Base-by-base conservation (phyloP, 495 filamentous ascomycete genomes). In the Tetracladium setigerum region DNA sequence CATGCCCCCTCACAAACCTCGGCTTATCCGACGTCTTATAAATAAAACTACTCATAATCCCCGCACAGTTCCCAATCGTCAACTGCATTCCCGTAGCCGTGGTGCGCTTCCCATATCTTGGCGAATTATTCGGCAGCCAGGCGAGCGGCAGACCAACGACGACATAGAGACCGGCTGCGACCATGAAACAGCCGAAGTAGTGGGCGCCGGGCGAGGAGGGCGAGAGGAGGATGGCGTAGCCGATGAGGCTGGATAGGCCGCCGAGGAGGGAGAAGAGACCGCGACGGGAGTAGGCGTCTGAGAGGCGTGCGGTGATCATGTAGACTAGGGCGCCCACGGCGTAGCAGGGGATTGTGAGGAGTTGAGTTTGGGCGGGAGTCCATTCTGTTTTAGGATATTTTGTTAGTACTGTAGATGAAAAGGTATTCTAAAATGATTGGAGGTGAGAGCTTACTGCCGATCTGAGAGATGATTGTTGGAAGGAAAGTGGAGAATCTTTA, bases 281-380 rank as follows among this genome's bases (percentile, higher is more conserved):
- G 14, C 85, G 75, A 46, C 67, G 69, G 59, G 83, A 79, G 41
- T 70, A 67, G 9, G 64, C 64, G 59, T 88, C 85, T 16, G 77
- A 82, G 16, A 83, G 47, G 44, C 67, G 69, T 1, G 85, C 84
- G 2, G 79, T 61, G 8, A 67, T 49, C 56, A 89, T 71, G 50
- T 86, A 89, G 0, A 71, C 73, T 27, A 82, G 67, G 0, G 82
- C 83, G 0, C 84, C 86, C 9, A 87, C 59, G 34, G 73, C 73
- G 54, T 88, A 90, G 59, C 82, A 84, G 4, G 86, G 86, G 35
- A 90, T 84, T 0, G 84, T 89, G n/a, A 88, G 73, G 18, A 83
- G 74, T 62, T 90, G 86, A 14, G 84, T 70, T 46, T 84, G 63
- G 0, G 82, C 72, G 0, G 66, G 65, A 0, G 74, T 67, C 74